Evolutionary conservation across 2,329 filamentous ascomycete species (phyloP).

Genomic region (Teratosphaeria nubilosa): DNA sequence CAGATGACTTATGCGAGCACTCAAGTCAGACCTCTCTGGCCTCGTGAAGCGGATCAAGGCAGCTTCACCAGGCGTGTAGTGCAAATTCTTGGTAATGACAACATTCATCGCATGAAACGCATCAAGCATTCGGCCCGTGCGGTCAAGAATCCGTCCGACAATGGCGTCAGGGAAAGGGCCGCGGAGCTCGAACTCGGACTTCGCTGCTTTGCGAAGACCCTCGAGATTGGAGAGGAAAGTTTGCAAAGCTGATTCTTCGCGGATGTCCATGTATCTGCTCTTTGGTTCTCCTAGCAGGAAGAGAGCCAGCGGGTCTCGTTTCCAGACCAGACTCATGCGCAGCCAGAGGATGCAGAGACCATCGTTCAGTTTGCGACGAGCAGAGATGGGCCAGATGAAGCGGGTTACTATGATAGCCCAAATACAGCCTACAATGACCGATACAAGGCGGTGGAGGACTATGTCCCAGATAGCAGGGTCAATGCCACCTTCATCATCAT

Average conservation of each 20-base stretch:
- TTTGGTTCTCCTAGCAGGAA: conserved; percentile 39
- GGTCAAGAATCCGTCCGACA: conserved; percentile 64
- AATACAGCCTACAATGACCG: conserved; percentile 75
- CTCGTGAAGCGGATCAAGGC: conserved; percentile 70
- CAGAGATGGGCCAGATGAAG: conserved; percentile 87
- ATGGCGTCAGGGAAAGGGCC: conserved; percentile 72
- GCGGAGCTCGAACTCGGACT: conserved; percentile 78
- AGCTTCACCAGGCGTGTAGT: conserved; percentile 68
- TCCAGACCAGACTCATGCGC: conserved; percentile 93
- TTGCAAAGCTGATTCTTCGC: conserved; percentile 79
- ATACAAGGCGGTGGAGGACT: conserved; percentile 72
- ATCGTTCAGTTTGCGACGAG: conserved; percentile 76
- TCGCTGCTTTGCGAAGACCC: conserved; percentile 58
- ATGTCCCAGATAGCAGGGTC: conserved; percentile 82
- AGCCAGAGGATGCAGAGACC: conserved; percentile 86
- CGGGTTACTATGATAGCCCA: conserved; percentile 90
- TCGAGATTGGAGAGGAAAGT: conserved; percentile 67
- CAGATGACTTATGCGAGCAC: conserved; percentile 82
- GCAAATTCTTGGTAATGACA: conserved; percentile 70
- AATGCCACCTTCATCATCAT: conserved; percentile 74
- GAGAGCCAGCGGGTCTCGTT: conserved; percentile 73
- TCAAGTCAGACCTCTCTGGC: conserved; percentile 69
- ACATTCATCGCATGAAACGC: conserved; percentile 95
- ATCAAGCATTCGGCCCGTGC: conserved; percentile 77
- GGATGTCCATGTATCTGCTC: conserved; percentile 65